These are phyloP conservation scores for Aspergillus hancockii DNA, from an alignment of 495 filamentous ascomycete species.

Conservation along the genomic window DNA sequence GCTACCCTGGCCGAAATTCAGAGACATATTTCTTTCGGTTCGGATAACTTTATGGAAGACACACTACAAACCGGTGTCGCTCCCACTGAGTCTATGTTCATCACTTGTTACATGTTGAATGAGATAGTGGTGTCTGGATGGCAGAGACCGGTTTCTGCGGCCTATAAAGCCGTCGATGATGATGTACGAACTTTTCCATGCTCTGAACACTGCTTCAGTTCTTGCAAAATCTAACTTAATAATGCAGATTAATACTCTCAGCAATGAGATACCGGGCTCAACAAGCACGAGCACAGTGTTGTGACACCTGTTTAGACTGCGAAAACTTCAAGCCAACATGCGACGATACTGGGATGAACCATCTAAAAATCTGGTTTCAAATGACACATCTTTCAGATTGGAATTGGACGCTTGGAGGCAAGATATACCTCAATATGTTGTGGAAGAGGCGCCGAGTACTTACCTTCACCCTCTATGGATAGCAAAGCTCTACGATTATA, in stretches of 20 bases:
- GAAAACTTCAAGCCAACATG: conserved; percentile 36
- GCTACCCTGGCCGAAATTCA: conserved; percentile 32
- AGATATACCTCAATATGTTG: conserved; percentile 35
- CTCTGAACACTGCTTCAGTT: not conserved
- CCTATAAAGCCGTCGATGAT: conserved; percentile 31
- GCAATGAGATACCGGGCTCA: conserved; percentile 28
- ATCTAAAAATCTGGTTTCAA: conserved; percentile 14
- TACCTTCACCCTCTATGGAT: conserved; percentile 36
- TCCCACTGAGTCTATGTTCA: conserved; percentile 34
- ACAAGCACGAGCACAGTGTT: conserved; percentile 27
- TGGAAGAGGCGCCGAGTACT: conserved; percentile 24
- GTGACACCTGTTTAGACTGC: conserved; percentile 30
- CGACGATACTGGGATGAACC: conserved; percentile 25
- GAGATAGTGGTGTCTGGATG: conserved; percentile 36
- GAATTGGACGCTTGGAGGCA: conserved; percentile 32
- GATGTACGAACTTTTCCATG: conserved; percentile 21
- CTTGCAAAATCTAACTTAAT: not conserved
- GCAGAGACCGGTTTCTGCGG: conserved; percentile 32
- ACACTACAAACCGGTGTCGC: conserved; percentile 18
- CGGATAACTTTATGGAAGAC: conserved; percentile 13
- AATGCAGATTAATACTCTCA: conserved; percentile 26
- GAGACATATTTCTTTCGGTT: conserved; percentile 20
- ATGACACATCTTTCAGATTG: conserved; percentile 25
- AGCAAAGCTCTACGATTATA: conserved; percentile 37
- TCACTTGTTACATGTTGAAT: conserved; percentile 39